Conservation (phyloP, 306 rosid species). For the Prunus mira region DNA sequence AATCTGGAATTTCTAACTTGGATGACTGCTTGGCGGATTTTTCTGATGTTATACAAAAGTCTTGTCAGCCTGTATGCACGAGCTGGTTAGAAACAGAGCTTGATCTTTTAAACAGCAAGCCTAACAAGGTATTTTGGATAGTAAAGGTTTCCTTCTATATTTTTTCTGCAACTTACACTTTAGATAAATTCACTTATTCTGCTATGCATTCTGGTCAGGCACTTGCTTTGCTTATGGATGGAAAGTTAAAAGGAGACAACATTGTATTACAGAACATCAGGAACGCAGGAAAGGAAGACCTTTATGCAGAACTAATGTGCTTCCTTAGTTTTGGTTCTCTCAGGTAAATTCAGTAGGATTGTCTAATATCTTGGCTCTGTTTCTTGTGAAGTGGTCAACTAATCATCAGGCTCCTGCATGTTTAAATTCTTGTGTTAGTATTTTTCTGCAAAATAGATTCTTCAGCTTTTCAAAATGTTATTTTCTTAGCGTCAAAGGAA, state of each 20-base stretch:
- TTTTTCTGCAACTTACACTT: slow-evolving; percentile 13
- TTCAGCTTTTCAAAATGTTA: background rate
- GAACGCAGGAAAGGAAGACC: slow-evolving; percentile 89
- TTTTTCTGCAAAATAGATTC: background rate
- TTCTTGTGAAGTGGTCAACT: background rate
- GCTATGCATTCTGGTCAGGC: slow-evolving; percentile 39
- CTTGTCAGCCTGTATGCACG: slow-evolving; percentile 54
- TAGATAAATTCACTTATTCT: slow-evolving; percentile 17
- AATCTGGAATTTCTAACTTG: slow-evolving; percentile 32
- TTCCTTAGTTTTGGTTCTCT: slow-evolving; percentile 66
- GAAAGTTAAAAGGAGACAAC: slow-evolving; percentile 58
- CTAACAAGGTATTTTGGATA: slow-evolving; percentile 48
- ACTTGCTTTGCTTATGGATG: slow-evolving; percentile 53
- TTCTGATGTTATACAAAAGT: slow-evolving; percentile 56
- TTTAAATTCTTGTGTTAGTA: background rate
- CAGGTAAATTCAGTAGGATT: slow-evolving; percentile 51
- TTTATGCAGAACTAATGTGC: slow-evolving; percentile 78
- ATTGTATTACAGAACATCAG: slow-evolving; percentile 54
- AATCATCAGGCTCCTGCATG: slow-evolving; percentile 1
- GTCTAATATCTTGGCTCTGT: slow-evolving; percentile 1
- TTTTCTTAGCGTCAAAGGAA: background rate
- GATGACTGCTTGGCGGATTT: slow-evolving; percentile 48
- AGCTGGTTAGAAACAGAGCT: slow-evolving; percentile 80
- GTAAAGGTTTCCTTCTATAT: slow-evolving; percentile 11
- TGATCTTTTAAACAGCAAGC: slow-evolving; percentile 38